These are phyloP conservation scores for Phalaenopsis equestris DNA, from an alignment of 106 monocot species.

Conservation along the genomic window DNA sequence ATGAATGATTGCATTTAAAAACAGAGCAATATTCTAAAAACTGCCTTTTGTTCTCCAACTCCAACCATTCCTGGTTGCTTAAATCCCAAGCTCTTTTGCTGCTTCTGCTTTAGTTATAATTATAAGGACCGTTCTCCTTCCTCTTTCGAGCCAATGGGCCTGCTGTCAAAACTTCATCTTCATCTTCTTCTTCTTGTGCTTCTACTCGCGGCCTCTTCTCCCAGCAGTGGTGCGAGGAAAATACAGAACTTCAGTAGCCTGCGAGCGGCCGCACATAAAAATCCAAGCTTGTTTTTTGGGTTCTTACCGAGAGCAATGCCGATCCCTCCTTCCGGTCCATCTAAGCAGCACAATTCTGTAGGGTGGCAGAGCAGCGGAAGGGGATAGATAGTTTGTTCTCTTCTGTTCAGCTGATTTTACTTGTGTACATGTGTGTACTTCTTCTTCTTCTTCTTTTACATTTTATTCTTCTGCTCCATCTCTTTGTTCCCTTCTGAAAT, in stretches of 20 bases:
- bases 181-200: conserved; percentile 4
- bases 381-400: not conserved
- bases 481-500: not conserved
- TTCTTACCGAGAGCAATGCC: conserved; percentile 19
- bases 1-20: not conserved
- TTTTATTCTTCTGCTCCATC: not conserved
- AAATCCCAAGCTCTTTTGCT: not conserved
- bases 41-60: not conserved
- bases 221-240: conserved; percentile 4
- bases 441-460: not conserved
- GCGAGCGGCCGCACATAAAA: not conserved
- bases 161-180: not conserved
- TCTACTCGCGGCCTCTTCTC: not conserved
- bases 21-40: not conserved
- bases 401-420: not conserved
- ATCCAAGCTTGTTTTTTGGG: conserved; percentile 3
- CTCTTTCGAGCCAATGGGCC: not conserved
- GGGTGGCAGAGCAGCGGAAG: not conserved
- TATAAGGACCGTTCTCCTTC: not conserved
- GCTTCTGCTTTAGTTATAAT: not conserved
- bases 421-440: not conserved
- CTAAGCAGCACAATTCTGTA: conserved; percentile 19
- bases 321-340: conserved; percentile 19
- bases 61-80: not conserved
- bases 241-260: conserved; percentile 5